Base-by-base conservation (phyloP, 139 green algal species). In the Micractinium conductrix region DNA sequence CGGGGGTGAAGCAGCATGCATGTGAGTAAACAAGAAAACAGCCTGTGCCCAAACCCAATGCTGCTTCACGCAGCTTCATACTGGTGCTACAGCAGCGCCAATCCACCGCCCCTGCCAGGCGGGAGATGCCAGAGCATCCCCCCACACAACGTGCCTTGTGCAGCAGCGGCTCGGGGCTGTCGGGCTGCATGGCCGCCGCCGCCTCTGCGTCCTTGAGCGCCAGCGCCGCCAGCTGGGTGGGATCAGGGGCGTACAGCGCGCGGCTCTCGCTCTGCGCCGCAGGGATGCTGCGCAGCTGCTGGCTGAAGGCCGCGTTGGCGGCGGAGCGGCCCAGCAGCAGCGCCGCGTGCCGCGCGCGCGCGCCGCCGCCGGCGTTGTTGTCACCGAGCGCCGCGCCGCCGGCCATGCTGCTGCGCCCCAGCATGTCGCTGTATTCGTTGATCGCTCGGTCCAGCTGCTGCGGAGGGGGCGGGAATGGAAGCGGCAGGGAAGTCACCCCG, bases 231-330 rank as follows among this genome's bases (percentile, higher is more conserved):
- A 96, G 85, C 37, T 89, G 74, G 42, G 71, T 89, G 16, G 94
- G 94, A 82, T 97, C 94, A 14, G 94, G 91, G 6, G 89, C 94
- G 37, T 91, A 95, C 4, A 97, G 28, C 0, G 93, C 91, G 2
- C 84, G 81, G 1, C 48, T 42, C 89, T 97, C 94, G 7, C 87
- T 93, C 35, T 86, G 78, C 55, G 68, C 72, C 1, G 85, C 79
- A 4, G 85, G 85, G 45, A 86, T 86, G 55, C 42, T 42, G 9
- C 80, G 33, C 53, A 89, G 73, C 33, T 85, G 65, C 44, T 74
- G 38, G 55, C 73, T 83, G n/a, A 88, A n/a, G 14, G 19, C 17
- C 4, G 50, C 74, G n/a, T 74, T 74, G 12, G 85, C 85, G 17
- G 62, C 37, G 7, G 55, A 68, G 33, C 85, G 43, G 0, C 12